phyloP scores from a whole-genome alignment of 805 yeast species.

The Wickerhamomyces rabaulensis region DNA sequence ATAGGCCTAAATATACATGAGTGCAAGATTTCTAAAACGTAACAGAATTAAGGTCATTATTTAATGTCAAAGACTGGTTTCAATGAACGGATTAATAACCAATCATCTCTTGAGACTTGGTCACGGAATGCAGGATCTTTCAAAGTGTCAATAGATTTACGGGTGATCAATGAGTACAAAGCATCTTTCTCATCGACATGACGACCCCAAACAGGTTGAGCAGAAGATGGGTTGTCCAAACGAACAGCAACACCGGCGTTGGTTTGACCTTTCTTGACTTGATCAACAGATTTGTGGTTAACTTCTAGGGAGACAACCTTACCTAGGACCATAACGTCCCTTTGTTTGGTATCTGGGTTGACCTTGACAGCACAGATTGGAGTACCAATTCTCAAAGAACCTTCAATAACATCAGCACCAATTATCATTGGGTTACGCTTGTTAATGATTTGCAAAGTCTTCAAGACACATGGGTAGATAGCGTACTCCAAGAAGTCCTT shows the following conservation, averaged over 20 bases:
- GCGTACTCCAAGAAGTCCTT: conserved; percentile 84
- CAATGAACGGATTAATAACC: conserved; percentile 86
- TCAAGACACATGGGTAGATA: conserved; percentile 90
- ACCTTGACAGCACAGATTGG: conserved; percentile 91
- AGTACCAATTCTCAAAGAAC: conserved; percentile 83
- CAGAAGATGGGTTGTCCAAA: conserved; percentile 85
- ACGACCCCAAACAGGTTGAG: conserved; percentile 98
- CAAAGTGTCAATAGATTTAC: conserved; percentile 93
- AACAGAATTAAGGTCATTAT: conserved; percentile 16
- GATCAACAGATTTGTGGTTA: conserved; percentile 77
- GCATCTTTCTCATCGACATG: conserved; percentile 93
- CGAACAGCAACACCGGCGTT: conserved; percentile 99
- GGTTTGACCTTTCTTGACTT: conserved; percentile 91
- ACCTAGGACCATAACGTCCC: conserved; percentile 67
- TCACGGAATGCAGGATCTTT: conserved; percentile 98
- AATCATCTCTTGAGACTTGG: conserved; percentile 89
- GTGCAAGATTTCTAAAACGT: background rate
- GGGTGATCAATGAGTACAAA: conserved; percentile 81
- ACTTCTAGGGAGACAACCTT: conserved; percentile 91
- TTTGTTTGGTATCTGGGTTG: conserved; percentile 81
- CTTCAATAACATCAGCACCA: conserved; percentile 96
- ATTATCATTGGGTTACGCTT: conserved; percentile 98
- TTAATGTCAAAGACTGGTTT: conserved; percentile 83
- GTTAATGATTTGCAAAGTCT: conserved; percentile 93
- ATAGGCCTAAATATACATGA: background rate